Evolutionary conservation across 257 asterid species (phyloP).

Genomic region (Solanum corneliomulleri): DNA sequence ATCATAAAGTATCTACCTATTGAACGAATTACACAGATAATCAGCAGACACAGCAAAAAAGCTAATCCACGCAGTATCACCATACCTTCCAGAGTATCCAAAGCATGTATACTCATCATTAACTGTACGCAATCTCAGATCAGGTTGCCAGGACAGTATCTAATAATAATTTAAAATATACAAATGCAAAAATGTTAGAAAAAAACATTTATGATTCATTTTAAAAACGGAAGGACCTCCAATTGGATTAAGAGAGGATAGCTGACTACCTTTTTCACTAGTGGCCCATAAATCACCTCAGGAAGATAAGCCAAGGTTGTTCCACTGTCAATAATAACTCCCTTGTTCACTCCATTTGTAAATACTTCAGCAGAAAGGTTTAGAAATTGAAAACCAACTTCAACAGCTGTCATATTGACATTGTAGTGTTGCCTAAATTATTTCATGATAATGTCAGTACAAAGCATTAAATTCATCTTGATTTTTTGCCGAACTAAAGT

Average conservation of each 20-base stretch:
- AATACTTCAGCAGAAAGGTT: slow-evolving; percentile 54
- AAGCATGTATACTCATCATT: slow-evolving; percentile 89
- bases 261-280: slow-evolving; percentile 47
- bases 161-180: slow-evolving; percentile 11
- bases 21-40: background rate
- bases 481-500: background rate
- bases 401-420: slow-evolving; percentile 93
- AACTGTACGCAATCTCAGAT: slow-evolving; percentile 55
- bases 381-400: slow-evolving; percentile 58
- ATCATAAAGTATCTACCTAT: background rate
- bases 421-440: slow-evolving; percentile 84
- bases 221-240: background rate
- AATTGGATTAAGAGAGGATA: background rate
- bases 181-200: background rate
- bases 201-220: background rate
- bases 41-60: background rate
- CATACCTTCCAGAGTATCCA: slow-evolving; percentile 84
- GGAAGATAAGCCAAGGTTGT: slow-evolving; percentile 97
- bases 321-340: slow-evolving; percentile 95
- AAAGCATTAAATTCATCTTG: background rate
- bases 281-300: slow-evolving; percentile 57
- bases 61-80: slow-evolving; percentile 3
- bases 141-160: slow-evolving; percentile 89
- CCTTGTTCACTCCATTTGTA: slow-evolving; percentile 48
- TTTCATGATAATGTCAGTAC: background rate